Evolutionary conservation across 225 moss, liverwort and hornwort species (phyloP), one percentile per base, ranked within the genome.

Genomic region (Sphagnum contortum): DNA sequence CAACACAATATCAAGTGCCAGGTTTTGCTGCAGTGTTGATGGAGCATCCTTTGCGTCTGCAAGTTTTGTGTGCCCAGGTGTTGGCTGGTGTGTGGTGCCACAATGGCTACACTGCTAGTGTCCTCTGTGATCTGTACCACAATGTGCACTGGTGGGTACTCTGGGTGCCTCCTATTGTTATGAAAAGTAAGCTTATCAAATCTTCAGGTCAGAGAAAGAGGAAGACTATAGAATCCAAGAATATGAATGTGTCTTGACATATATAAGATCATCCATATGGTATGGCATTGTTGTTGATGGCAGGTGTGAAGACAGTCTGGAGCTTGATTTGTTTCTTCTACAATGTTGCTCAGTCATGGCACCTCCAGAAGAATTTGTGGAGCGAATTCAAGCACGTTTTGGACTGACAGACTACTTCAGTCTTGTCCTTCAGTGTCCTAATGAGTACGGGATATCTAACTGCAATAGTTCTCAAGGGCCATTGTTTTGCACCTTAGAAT

Each of bases 241-340:
- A 29, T 29, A 29, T 29, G 29, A 29, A 29, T 29, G 29, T 29
- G 29, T 29, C 1, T 29, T 29, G 29, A 29, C 29, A 29, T 29
- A 29, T 29, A 29, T 29, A 29, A 29, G 0, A 29, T 29, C 29
- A 29, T 29, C 29, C 29, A 29, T 29, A 29, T 29, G 29, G 29
- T 1, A 29, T 29, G 29, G 29, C 0, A 29, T 29, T 29, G 29
- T 29, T 71, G 55, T 60, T 81, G 64, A 56, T 73, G 48, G 56
- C 84, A 94, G 94, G 94, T 94, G 91, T 75, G 91, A 94, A 82
- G 94, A 89, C 72, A 89, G 87, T 79, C 76, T 91, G 80, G 91
- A 89, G 79, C 94, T 94, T 60, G 94, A 94, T 69, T 77, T 94
- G 70, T 79, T 94, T 55, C 81, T 94, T 65, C 79, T 94, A 57